phyloP scores from a whole-genome alignment of 306 rosid genomes.

The Vachellia pachyceras region DNA sequence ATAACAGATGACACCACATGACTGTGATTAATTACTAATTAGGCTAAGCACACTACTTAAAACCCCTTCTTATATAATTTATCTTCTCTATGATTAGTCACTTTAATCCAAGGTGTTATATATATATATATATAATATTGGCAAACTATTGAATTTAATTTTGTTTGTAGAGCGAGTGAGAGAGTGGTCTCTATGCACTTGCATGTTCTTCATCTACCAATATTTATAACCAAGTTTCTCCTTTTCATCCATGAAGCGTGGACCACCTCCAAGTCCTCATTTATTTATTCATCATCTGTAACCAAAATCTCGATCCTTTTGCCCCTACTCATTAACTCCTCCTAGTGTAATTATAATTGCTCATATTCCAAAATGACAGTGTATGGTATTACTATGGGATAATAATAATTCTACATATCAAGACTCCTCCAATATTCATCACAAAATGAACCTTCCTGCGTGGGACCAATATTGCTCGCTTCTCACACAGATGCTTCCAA shows the following conservation, averaged over 20 bases:
- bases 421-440: neutral
- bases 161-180: neutral
- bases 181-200: neutral
- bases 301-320: constrained; percentile 28
- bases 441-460: neutral
- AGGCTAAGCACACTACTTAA: neutral
- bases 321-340: neutral
- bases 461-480: neutral
- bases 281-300: constrained; percentile 7
- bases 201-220: neutral
- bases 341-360: neutral
- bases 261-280: constrained; percentile 32
- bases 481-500: constrained; percentile 26
- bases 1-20: neutral
- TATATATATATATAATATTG: neutral
- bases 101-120: neutral
- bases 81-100: too few relatives aligned
- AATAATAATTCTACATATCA: too few relatives aligned
- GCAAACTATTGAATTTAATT: neutral
- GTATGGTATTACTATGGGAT: too few relatives aligned
- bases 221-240: constrained; percentile 10
- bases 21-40: neutral
- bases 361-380: neutral
- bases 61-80: too few relatives aligned
- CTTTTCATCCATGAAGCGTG: constrained; percentile 25